Base-by-base conservation (phyloP, 2,329 filamentous ascomycete genomes). In the Colletotrichum truncatum region DNA sequence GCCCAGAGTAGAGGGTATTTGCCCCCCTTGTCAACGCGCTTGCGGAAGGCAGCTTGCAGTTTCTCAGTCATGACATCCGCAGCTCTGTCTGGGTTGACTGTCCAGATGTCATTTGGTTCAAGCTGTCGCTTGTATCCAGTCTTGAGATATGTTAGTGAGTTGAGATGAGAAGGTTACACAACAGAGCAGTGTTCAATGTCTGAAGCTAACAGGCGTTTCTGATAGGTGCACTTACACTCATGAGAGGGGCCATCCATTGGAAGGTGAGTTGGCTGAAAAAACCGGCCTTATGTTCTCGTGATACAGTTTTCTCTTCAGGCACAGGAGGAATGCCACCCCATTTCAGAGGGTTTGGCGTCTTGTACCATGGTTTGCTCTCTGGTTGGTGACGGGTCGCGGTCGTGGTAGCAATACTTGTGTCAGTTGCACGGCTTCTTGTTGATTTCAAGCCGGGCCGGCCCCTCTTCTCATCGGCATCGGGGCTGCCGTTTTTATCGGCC, bases 221-320 rank as follows among this genome's bases (percentile, higher is more conserved):
- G 43, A 12, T 6, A 34, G 11, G 23, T 36, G 49, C 23, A 81
- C 87, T 80, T 77, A 91, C 90, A 68, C 80, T 84, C 94, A 98
- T 98, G 59, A 98, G 75, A 1, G 93, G 90, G 1, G 89, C 89
- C 85, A 98, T 95, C 95, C 95, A 98, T 75, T 93, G 88, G 74
- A 97, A 98, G 4, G 91, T 91, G 21, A 97, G 76, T 61, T 84
- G 76, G 78, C 93, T 97, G 68, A 96, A 85, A 73, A 94, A 90
- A 2, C 86, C 81, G 5, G 94, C 94, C 4, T 81, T 84, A 74
- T 93, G 84, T 78, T 98, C 94, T 67, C 86, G 87, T 6, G 88
- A 94, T 1, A 83, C 75, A 6, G 70, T 71, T 60, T 82, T 82
- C 70, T 83, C 82, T 49, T 84, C 77, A 36, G 89, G 89, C 1